Conservation (phyloP, 805 yeast genomes). For the Saccharomycopsis sp. region DNA sequence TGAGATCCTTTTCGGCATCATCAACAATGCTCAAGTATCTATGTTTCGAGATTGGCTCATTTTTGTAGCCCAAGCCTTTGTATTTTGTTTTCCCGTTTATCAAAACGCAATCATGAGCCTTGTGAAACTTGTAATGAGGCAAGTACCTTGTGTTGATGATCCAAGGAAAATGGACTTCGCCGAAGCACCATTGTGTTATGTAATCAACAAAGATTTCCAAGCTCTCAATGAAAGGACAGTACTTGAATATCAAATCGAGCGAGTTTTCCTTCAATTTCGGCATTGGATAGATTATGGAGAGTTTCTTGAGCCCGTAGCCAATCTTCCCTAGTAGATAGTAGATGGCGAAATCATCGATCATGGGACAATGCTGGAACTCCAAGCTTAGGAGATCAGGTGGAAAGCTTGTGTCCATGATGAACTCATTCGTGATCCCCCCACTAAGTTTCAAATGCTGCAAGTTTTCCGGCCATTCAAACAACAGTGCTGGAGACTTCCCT, state of each 20-base stretch:
- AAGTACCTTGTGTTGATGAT: conserved; percentile 18
- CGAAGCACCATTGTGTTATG: conserved; percentile 39
- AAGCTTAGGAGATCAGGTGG: conserved; percentile 63
- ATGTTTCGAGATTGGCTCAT: background rate
- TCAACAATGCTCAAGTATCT: conserved; percentile 1
- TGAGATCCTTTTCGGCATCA: conserved; percentile 11
- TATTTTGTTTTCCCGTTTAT: background rate
- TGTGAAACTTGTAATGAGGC: conserved; percentile 9
- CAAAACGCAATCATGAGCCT: conserved; percentile 6
- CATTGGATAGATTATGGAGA: conserved; percentile 81
- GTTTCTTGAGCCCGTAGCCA: conserved; percentile 54
- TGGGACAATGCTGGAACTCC: conserved; percentile 85
- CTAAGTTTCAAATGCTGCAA: conserved; percentile 65
- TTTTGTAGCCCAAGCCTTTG: background rate
- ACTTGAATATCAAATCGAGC: conserved; percentile 60
- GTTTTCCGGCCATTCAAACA: conserved; percentile 66
- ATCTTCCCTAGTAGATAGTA: conserved; percentile 50
- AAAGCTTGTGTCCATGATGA: conserved; percentile 58
- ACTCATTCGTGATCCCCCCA: conserved; percentile 84
- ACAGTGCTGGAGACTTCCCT: conserved; percentile 30
- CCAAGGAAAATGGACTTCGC: conserved; percentile 30
- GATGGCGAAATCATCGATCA: conserved; percentile 55
- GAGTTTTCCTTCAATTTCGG: conserved; percentile 64
- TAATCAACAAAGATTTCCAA: conserved; percentile 77
- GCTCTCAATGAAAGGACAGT: conserved; percentile 63